phyloP scores from a whole-genome alignment of 176 grass and related monocot species.

The Lolium multiflorum region DNA sequence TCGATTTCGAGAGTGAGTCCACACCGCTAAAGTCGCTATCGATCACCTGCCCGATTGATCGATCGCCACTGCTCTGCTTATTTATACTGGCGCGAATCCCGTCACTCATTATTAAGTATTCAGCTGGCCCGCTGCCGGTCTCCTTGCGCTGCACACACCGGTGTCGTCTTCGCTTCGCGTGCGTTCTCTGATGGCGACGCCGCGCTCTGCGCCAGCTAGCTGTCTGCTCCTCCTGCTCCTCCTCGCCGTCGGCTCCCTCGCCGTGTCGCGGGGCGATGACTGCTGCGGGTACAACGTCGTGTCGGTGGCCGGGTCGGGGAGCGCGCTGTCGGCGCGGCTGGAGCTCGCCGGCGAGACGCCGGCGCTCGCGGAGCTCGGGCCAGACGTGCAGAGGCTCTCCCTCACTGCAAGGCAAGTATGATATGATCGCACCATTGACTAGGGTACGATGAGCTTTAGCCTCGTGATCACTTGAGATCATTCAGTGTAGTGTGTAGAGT shows the following conservation, averaged over 20 bases:
- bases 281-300: slow-evolving; percentile 54
- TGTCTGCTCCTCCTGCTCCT: slow-evolving; percentile 1
- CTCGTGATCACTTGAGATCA: background rate
- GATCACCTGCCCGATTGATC: background rate
- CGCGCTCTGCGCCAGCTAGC: background rate
- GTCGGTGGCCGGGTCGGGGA: slow-evolving; percentile 9
- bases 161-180: no score
- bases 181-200: slow-evolving; percentile 24
- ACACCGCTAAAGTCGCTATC: slow-evolving; percentile 15
- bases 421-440: no score
- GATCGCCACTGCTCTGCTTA: background rate
- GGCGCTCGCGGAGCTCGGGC: slow-evolving; percentile 45
- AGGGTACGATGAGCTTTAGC: background rate
- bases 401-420: slow-evolving; percentile 67
- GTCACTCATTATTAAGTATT: background rate
- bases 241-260: background rate
- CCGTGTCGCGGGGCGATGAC: background rate
- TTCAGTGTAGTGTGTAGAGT: background rate
- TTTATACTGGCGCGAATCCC: background rate
- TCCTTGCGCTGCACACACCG: background rate
- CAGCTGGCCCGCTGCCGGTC: slow-evolving; percentile 2
- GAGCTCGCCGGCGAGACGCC: slow-evolving; percentile 32
- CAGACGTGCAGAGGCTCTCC: slow-evolving; percentile 41
- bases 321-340: slow-evolving; percentile 53
- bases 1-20: no score